These are phyloP conservation scores for Mortierella sp. DNA, from an alignment of 371 early-diverging fungal genomes.

Conservation along the genomic window DNA sequence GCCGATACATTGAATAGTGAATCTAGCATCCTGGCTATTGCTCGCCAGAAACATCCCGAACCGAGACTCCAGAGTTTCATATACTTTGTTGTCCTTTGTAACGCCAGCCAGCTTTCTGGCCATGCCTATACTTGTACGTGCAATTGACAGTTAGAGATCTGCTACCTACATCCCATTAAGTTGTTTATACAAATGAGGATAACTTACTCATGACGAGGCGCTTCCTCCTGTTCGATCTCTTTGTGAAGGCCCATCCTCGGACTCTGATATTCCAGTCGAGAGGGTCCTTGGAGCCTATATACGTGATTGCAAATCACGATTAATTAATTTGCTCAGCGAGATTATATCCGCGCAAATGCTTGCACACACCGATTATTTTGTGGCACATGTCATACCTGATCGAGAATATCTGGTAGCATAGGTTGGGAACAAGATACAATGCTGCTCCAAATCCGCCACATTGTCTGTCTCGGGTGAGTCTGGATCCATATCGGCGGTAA, in stretches of 20 bases:
- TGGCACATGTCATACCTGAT: slow-evolving; percentile 29
- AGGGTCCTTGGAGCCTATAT: slow-evolving; percentile 43
- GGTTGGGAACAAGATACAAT: slow-evolving; percentile 53
- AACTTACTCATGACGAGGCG: slow-evolving; percentile 54
- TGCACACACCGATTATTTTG: neutral
- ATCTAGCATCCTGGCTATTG: slow-evolving; percentile 45
- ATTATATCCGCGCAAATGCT: slow-evolving; percentile 15
- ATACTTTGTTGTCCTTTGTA: slow-evolving; percentile 53
- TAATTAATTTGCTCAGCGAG: neutral
- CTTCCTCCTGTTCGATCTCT: slow-evolving; percentile 47
- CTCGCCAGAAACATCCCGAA: slow-evolving; percentile 60
- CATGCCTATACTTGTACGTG: slow-evolving; percentile 39
- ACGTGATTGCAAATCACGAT: neutral
- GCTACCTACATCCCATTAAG: neutral
- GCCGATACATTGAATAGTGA: slow-evolving; percentile 50
- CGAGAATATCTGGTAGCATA: slow-evolving; percentile 48
- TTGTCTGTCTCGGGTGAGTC: neutral
- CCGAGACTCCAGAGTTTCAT: slow-evolving; percentile 57
- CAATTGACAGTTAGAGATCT: neutral
- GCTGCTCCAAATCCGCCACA: slow-evolving; percentile 36
- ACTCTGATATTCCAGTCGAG: slow-evolving; percentile 54
- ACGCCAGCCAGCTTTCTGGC: slow-evolving; percentile 58
- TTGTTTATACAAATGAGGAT: neutral
- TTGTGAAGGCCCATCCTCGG: slow-evolving; percentile 56
- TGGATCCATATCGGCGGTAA: neutral